Percentiles rank a stretch among this genome's conserved stretches.
phyloP scores from a whole-genome alignment of 1,284 basidiomycete genomes.

The Agroathelia rolfsii region DNA sequence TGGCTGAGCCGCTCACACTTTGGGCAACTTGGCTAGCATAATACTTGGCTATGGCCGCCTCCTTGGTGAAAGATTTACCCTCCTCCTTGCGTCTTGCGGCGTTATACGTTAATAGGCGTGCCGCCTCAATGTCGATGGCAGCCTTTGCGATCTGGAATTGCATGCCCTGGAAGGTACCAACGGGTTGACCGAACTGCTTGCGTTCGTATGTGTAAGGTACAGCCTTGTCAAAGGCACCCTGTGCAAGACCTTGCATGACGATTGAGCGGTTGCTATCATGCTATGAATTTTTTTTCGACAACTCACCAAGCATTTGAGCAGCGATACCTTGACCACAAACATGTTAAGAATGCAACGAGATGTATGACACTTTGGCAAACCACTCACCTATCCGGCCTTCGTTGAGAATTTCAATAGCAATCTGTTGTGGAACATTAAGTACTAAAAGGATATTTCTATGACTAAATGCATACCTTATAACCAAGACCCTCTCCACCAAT shows the following conservation, averaged over 20 bases:
- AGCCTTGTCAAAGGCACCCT: constrained; percentile 91
- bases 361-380: not conserved
- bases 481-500: constrained; percentile 91
- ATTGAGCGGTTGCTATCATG: no score
- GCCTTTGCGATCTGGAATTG: constrained; percentile 90
- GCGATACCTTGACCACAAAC: constrained; percentile 98
- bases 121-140: constrained; percentile 84
- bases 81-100: constrained; percentile 92
- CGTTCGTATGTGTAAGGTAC: constrained; percentile 92
- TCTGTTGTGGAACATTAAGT: constrained; percentile 26
- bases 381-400: constrained; percentile 55
- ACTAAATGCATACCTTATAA: constrained; percentile 60
- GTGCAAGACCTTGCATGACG: constrained; percentile 96
- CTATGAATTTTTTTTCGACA: no score
- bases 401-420: constrained; percentile 96
- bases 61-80: constrained; percentile 78
- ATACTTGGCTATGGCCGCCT: constrained; percentile 96
- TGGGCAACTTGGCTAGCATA: constrained; percentile 86
- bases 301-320: no score
- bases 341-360: no score
- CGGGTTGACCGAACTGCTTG: constrained; percentile 86
- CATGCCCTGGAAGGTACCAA: constrained; percentile 94
- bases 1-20: constrained; percentile 78
- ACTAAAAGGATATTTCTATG: constrained; percentile 1
- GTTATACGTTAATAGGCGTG: constrained; percentile 93